Percentiles rank a stretch among this genome's conserved stretches.
Evolutionary conservation across 2,329 filamentous ascomycete species (phyloP).

Genomic region (Pezicula radicicola): DNA sequence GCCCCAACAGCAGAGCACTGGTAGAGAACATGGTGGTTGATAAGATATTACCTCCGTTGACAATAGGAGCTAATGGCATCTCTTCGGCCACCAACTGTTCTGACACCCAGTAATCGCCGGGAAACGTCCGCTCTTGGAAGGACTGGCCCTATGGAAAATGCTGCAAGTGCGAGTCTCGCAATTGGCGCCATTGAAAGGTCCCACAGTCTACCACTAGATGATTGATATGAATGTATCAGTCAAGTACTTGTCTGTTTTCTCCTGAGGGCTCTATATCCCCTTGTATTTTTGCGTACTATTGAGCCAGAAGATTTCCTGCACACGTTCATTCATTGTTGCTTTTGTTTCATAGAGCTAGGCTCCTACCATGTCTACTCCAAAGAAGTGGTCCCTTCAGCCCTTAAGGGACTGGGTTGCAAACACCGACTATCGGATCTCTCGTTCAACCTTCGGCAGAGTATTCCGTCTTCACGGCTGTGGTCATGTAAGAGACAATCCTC

Average conservation of each 20-base stretch:
- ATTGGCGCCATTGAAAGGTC: too few species aligned
- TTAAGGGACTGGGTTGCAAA: slow-evolving; percentile 14
- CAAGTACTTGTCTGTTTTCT: neutral
- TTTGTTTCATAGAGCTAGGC: neutral
- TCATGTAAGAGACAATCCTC: slow-evolving; percentile 49
- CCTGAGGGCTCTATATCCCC: neutral
- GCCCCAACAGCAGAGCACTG: too few species aligned
- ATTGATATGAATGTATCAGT: too few species aligned
- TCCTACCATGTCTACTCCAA: neutral
- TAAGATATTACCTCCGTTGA: too few species aligned
- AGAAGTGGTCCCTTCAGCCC: slow-evolving; percentile 20
- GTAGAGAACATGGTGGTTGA: too few species aligned
- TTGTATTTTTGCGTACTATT: neutral
- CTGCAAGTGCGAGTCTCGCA: too few species aligned
- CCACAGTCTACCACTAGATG: too few species aligned
- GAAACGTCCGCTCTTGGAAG: too few species aligned
- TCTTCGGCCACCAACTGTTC: too few species aligned
- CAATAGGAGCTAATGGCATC: too few species aligned
- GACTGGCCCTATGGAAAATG: too few species aligned
- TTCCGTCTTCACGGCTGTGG: slow-evolving; percentile 65
- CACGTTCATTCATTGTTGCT: neutral
- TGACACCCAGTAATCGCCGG: too few species aligned
- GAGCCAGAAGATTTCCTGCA: neutral
- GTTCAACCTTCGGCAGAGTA: slow-evolving; percentile 48
- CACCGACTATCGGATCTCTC: slow-evolving; percentile 32